Percentiles rank a stretch among this genome's conserved stretches.
Evolutionary conservation across 805 yeast genomes (phyloP).

Genomic region (Huiozyma sinensis): DNA sequence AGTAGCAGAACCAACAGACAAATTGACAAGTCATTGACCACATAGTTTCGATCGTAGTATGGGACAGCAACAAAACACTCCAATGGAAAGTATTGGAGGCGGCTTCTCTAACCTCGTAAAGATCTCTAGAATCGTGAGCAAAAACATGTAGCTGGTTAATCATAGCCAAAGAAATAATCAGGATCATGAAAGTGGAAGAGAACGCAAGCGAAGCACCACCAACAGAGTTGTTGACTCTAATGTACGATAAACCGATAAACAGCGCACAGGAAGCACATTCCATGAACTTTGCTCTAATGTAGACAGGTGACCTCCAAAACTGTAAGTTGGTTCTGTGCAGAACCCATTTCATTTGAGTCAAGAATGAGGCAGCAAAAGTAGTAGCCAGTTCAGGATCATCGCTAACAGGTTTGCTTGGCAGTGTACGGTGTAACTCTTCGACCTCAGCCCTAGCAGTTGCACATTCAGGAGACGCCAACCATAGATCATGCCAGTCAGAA

Average conservation of each 20-base stretch:
- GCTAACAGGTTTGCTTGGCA: constrained; percentile 24
- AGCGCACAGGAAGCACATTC: constrained; percentile 45
- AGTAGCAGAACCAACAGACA: constrained; percentile 35
- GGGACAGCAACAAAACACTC: constrained; percentile 43
- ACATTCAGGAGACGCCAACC: constrained; percentile 45
- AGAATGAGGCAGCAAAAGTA: constrained; percentile 36
- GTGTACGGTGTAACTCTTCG: constrained; percentile 40
- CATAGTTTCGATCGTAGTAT: constrained; percentile 35
- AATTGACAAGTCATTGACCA: constrained; percentile 38
- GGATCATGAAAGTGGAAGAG: constrained; percentile 48
- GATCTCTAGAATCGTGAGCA: constrained; percentile 47
- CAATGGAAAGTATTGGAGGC: constrained; percentile 64
- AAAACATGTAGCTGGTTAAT: constrained; percentile 54
- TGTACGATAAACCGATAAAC: constrained; percentile 61
- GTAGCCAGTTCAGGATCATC: constrained; percentile 30
- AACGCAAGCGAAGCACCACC: constrained; percentile 61
- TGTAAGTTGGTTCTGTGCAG: constrained; percentile 46
- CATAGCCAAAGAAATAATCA: constrained; percentile 41
- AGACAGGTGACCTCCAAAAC: constrained; percentile 54
- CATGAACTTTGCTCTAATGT: constrained; percentile 44
- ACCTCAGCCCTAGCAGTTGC: constrained; percentile 43
- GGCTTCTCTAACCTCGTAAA: constrained; percentile 64
- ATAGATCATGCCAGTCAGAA: constrained; percentile 54
- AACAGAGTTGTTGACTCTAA: constrained; percentile 43
- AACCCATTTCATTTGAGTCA: constrained; percentile 35